These are phyloP conservation scores for Umbelopsis isabellina DNA, from an alignment of 192 early-diverging fungal genomes.

Conservation along the genomic window DNA sequence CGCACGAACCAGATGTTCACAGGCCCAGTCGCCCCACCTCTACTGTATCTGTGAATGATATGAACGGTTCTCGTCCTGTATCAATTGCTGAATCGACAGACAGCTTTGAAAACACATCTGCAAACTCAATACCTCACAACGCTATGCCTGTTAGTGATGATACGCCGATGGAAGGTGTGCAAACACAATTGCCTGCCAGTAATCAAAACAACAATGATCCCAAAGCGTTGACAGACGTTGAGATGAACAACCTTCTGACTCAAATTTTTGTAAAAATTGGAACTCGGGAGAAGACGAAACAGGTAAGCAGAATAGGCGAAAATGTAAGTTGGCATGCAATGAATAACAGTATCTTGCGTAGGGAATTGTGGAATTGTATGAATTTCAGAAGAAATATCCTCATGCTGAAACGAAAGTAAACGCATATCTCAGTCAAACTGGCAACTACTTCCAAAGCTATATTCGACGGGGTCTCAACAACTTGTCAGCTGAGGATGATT, in stretches of 20 bases:
- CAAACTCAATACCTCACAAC: constrained; percentile 29
- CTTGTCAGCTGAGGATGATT: constrained; percentile 57
- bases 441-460: constrained; percentile 74
- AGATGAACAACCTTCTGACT: constrained; percentile 65
- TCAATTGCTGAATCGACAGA: neutral
- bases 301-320: constrained; percentile 34
- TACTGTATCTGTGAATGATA: constrained; percentile 22
- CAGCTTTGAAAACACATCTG: constrained; percentile 12
- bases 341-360: constrained; percentile 24
- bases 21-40: constrained; percentile 22
- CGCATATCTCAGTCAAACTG: constrained; percentile 61
- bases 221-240: constrained; percentile 48
- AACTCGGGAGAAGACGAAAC: constrained; percentile 66
- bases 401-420: constrained; percentile 64
- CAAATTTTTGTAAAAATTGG: constrained; percentile 77
- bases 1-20: neutral
- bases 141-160: neutral
- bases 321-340: neutral
- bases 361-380: constrained; percentile 77
- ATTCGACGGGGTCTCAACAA: constrained; percentile 69
- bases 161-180: constrained; percentile 31
- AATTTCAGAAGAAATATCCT: constrained; percentile 76
- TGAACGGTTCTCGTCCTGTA: constrained; percentile 1
- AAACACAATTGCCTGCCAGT: neutral
- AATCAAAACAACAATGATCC: neutral